These are phyloP conservation scores for Mortierella sp. DNA, from an alignment of 371 early-diverging fungal genomes.

Conservation along the genomic window DNA sequence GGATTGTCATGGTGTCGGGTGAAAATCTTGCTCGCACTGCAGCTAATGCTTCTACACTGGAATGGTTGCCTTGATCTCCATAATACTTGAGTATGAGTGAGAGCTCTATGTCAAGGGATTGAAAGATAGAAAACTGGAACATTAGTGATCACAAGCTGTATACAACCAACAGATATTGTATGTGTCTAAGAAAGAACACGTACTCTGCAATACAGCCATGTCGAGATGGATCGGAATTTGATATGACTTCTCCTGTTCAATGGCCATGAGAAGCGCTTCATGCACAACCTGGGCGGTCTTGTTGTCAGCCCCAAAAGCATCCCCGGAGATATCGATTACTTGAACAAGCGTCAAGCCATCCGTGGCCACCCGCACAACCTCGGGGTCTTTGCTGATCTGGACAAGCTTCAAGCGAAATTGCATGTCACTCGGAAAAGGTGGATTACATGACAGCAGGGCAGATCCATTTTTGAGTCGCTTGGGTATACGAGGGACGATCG, in stretches of 20 bases:
- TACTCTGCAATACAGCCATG: slow-evolving; percentile 10
- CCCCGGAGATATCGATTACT: slow-evolving; percentile 24
- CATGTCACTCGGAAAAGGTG: slow-evolving; percentile 17
- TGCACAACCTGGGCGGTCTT: slow-evolving; percentile 30
- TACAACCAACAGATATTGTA: background rate
- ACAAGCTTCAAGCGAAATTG: slow-evolving; percentile 17
- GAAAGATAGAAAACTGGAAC: too few relatives aligned
- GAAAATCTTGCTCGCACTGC: slow-evolving; percentile 10
- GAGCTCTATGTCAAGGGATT: slow-evolving; percentile 16
- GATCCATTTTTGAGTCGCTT: slow-evolving; percentile 21
- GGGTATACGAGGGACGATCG: slow-evolving; percentile 1
- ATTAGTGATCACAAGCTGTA: background rate
- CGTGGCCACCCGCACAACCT: slow-evolving; percentile 19
- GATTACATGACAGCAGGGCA: slow-evolving; percentile 9
- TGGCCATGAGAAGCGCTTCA: slow-evolving; percentile 8
- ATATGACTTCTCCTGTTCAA: slow-evolving; percentile 17
- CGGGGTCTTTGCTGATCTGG: slow-evolving; percentile 12
- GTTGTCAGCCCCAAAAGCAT: slow-evolving; percentile 26
- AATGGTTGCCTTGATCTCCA: slow-evolving; percentile 24
- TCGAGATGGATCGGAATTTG: slow-evolving; percentile 32
- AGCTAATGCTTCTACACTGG: slow-evolving; percentile 19
- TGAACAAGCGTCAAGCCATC: slow-evolving; percentile 38
- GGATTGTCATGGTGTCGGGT: background rate
- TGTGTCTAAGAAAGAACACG: background rate
- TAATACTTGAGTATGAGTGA: slow-evolving; percentile 24